Percentiles rank a stretch among this genome's conserved stretches.
phyloP scores from a whole-genome alignment of 805 yeast genomes.

The Candida nemodendra region DNA sequence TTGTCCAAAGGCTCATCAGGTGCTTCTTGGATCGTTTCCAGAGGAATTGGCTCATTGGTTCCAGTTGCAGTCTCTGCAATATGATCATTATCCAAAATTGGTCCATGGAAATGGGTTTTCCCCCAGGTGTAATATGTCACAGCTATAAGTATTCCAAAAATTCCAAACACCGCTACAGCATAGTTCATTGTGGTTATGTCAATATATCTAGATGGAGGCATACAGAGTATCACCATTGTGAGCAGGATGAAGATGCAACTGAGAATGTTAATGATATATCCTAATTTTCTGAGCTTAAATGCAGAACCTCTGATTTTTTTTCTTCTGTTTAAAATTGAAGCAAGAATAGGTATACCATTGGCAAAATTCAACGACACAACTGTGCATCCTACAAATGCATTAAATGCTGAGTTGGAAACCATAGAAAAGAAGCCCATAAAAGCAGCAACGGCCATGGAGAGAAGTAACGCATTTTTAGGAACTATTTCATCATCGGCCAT shows the following conservation, averaged over 20 bases:
- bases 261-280: conserved; percentile 59
- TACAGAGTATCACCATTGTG: conserved; percentile 60
- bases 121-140: conserved; percentile 62
- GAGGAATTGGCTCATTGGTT: neutral
- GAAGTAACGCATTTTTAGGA: conserved; percentile 67
- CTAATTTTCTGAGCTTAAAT: conserved; percentile 59
- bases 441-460: conserved; percentile 62
- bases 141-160: conserved; percentile 48
- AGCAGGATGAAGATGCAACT: conserved; percentile 61
- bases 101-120: conserved; percentile 58
- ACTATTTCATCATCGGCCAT: conserved; percentile 53
- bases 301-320: conserved; percentile 65
- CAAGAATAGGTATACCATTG: conserved; percentile 70
- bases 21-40: neutral
- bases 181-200: conserved; percentile 53
- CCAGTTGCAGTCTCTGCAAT: conserved; percentile 7
- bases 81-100: conserved; percentile 42
- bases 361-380: conserved; percentile 74
- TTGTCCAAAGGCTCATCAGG: conserved; percentile 1
- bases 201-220: conserved; percentile 65
- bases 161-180: conserved; percentile 60
- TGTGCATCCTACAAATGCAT: conserved; percentile 81
- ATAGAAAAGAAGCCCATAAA: conserved; percentile 63
- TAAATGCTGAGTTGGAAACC: conserved; percentile 70
- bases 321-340: conserved; percentile 59